Evolutionary conservation across 2,329 filamentous ascomycete species (phyloP).

Genomic region (Penicillium sp.): DNA sequence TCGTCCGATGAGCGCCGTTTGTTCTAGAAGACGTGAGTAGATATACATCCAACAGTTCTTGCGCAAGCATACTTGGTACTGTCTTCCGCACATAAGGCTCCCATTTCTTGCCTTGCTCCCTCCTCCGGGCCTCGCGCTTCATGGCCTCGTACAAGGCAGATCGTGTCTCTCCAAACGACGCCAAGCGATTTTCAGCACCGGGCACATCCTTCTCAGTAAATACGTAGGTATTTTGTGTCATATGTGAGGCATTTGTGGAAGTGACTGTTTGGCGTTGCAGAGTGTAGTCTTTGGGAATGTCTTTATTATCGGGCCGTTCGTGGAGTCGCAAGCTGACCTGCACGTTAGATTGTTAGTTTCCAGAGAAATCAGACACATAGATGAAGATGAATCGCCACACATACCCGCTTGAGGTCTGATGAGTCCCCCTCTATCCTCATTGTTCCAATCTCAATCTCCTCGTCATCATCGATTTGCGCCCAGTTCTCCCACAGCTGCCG

Average conservation of each 20-base stretch:
- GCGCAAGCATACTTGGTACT: conserved; percentile 62
- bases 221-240: conserved; percentile 79
- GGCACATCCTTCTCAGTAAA: conserved; percentile 94
- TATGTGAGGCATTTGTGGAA: conserved; percentile 37
- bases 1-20: conserved; percentile 71
- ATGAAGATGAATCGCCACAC: not conserved
- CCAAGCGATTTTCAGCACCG: conserved; percentile 59
- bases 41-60: not conserved
- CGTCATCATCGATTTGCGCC: conserved; percentile 72
- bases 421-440: conserved; percentile 61
- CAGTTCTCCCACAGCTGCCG: conserved; percentile 79
- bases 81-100: conserved; percentile 59
- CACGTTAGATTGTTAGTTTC: conserved; percentile 35
- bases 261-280: conserved; percentile 66
- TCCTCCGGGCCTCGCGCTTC: conserved; percentile 46
- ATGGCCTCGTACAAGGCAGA: conserved; percentile 49
- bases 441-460: conserved; percentile 77
- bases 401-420: conserved; percentile 51
- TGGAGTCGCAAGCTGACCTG: conserved; percentile 69
- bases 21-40: conserved; percentile 54
- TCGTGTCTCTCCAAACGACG: conserved; percentile 45
- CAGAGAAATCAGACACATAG: not conserved
- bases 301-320: conserved; percentile 66
- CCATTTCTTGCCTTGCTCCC: conserved; percentile 54
- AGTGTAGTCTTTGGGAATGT: conserved; percentile 85